Conservation (phyloP, 306 rosid genomes). For the Cicer chorassanicum region DNA sequence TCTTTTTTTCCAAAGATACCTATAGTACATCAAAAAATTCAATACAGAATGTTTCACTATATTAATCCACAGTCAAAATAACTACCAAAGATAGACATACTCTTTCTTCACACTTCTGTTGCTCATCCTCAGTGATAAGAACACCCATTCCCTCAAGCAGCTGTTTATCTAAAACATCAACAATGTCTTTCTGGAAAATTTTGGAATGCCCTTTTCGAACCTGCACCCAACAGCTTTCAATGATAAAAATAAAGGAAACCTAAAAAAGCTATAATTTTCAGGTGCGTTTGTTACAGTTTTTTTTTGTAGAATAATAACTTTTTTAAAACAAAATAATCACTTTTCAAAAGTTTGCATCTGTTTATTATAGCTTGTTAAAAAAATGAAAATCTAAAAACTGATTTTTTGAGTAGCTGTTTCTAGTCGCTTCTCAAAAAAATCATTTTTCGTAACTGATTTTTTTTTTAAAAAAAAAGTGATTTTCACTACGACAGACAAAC, state of each 20-base stretch:
- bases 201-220: constrained; percentile 85
- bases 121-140: constrained; percentile 98
- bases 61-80: constrained; percentile 25
- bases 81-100: constrained; percentile 52
- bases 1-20: constrained; percentile 83
- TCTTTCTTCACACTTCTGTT: constrained; percentile 83
- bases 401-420: too few relatives aligned
- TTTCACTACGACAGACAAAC: too few relatives aligned
- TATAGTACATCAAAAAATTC: constrained; percentile 41
- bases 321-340: too few relatives aligned
- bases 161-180: constrained; percentile 95
- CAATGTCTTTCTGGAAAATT: constrained; percentile 75
- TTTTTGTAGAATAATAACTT: too few relatives aligned
- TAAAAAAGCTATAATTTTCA: neutral
- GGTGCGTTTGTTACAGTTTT: too few relatives aligned
- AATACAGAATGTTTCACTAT: constrained; percentile 33
- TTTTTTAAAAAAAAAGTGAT: too few relatives aligned
- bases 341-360: too few relatives aligned
- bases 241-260: constrained; percentile 13
- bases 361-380: too few relatives aligned
- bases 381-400: too few relatives aligned
- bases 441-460: too few relatives aligned
- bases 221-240: constrained; percentile 53
- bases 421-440: too few relatives aligned
- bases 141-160: constrained; percentile 99